These are phyloP conservation scores for Colletotrichum camelliae DNA, from an alignment of 2,329 filamentous ascomycete species.

Conservation along the genomic window DNA sequence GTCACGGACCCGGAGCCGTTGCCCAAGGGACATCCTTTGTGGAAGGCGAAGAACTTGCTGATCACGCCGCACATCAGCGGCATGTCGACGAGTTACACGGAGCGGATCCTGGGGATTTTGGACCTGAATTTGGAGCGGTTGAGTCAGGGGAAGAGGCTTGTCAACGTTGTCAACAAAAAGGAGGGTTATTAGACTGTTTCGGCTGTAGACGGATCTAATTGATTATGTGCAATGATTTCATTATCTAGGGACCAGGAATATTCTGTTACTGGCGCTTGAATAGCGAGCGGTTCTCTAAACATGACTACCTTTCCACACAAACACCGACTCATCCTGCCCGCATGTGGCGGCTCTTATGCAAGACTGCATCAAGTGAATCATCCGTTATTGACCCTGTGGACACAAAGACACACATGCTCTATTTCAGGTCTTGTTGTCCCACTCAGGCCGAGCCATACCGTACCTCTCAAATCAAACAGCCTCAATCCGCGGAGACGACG, in stretches of 20 bases:
- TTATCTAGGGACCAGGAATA: not conserved
- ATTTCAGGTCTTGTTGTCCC: no score
- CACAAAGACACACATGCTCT: not conserved
- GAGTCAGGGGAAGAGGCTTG: conserved; percentile 39
- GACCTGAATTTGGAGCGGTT: conserved; percentile 44
- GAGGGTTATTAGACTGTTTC: conserved; percentile 5
- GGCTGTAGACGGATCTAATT: not conserved
- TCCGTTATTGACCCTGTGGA: not conserved
- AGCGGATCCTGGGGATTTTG: conserved; percentile 47
- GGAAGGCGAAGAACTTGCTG: conserved; percentile 71
- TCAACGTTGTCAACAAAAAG: conserved; percentile 45
- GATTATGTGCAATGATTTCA: not conserved
- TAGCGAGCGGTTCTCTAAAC: not conserved
- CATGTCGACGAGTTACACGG: conserved; percentile 42
- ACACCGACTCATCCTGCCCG: not conserved
- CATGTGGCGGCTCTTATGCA: not conserved
- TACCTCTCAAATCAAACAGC: not conserved
- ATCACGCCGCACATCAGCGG: conserved; percentile 61
- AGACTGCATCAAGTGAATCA: not conserved
- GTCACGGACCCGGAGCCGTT: conserved; percentile 83
- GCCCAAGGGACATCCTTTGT: conserved; percentile 70
- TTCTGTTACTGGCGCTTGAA: not conserved
- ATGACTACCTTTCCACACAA: not conserved
- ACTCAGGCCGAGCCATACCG: not conserved
- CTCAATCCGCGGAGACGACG: not conserved